Base-by-base conservation (phyloP, 345 rosid species). In the Eucalyptus curtisii region DNA sequence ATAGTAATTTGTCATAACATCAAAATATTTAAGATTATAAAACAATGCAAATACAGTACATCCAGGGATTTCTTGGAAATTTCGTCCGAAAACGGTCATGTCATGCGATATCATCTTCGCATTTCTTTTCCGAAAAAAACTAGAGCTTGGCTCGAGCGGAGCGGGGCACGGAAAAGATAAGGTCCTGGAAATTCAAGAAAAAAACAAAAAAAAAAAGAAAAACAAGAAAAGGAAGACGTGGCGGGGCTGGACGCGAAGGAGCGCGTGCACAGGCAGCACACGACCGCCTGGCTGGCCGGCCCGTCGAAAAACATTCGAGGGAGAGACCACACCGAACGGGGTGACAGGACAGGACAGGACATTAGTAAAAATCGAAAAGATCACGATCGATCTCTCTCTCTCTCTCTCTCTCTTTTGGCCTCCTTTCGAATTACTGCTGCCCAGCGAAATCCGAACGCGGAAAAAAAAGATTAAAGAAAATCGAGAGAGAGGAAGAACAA, bases 1-100 rank as follows among this genome's bases (percentile, higher is more conserved):
- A 25, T 55, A 3, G 0, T 22, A 5, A 55, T 10, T 55, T 22
- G 6, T 24, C 6, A 10, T 24, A 24, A 55, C 0, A 6, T 5
- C 6, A 24, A 55, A 55, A 22, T 22, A 4, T 11, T 55, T 10
- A 22, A 42, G 7, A 42, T 7, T 42, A 42, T 42, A 42, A 55
- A 55, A 22, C 30, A 22, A 24, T 10, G 8, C 30, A 55, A 55
- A 10, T 55, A 55, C 30, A 24, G 30, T 24, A 55, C 30, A 55
- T 55, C 13, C 30, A 55, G 61, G 61, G 61, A 30, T 22, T 55
- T 25, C 61, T 19, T 55, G 30, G 27, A 22, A 55, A 55, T 55
- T 55, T 55, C 30, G 13, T 55, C 61, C 20, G 42, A 8, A 33
- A 71, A 37, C 45, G 40, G 10, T 10, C 6, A 16, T 8, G 22